These are phyloP conservation scores for Lecanosticta acicola DNA, from an alignment of 2,329 filamentous ascomycete genomes.

Conservation along the genomic window DNA sequence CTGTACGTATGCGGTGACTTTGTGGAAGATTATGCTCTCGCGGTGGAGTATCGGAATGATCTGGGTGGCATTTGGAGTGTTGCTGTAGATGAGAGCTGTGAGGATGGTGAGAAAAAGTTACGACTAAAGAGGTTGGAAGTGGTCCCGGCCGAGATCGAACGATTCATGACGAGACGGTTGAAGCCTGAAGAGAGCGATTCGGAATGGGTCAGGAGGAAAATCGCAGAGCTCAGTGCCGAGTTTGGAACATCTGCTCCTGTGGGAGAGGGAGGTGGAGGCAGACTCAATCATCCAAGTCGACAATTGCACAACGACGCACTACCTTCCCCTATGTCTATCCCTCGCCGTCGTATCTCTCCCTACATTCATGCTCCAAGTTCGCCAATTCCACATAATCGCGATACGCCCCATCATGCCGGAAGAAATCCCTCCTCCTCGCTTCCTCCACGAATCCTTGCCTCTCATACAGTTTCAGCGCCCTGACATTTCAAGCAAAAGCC, in stretches of 20 bases:
- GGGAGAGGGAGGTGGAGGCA: conserved; percentile 15
- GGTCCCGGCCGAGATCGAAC: conserved; percentile 34
- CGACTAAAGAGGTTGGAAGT: conserved; percentile 29
- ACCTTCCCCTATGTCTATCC: neutral
- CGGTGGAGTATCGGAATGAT: conserved; percentile 35
- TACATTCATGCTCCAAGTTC: conserved; percentile 41
- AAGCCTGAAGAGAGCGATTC: conserved; percentile 30
- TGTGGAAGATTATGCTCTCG: conserved; percentile 40
- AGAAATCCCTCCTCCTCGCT: conserved; percentile 38
- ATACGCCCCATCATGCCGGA: conserved; percentile 42
- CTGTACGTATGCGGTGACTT: conserved; percentile 41
- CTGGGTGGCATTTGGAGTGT: conserved; percentile 38
- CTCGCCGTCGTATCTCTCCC: conserved; percentile 12
- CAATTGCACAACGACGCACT: neutral
- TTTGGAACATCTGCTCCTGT: conserved; percentile 27
- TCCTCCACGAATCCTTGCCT: conserved; percentile 44
- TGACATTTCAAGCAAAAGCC: conserved; percentile 39
- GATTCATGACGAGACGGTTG: conserved; percentile 33
- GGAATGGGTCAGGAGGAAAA: conserved; percentile 29
- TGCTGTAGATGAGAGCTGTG: conserved; percentile 20
- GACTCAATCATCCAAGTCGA: neutral
- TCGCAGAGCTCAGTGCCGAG: conserved; percentile 27
- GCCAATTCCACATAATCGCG: conserved; percentile 30
- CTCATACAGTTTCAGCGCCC: conserved; percentile 42
- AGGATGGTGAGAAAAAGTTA: conserved; percentile 11